These are phyloP conservation scores for Telopea speciosissima DNA, from an alignment of 177 flowering plant species.

Conservation along the genomic window DNA sequence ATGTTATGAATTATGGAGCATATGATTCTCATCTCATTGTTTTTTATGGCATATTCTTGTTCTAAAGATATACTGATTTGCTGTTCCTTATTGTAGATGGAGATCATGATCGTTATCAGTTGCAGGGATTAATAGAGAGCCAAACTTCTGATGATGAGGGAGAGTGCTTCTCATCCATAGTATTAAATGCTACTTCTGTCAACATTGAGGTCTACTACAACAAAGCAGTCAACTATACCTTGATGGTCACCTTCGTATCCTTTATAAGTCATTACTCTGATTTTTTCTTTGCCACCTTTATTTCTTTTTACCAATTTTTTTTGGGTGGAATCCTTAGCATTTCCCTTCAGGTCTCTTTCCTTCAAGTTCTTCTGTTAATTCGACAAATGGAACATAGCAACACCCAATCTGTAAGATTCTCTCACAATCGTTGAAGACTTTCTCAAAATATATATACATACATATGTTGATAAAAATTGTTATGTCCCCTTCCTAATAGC, in stretches of 20 bases:
- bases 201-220: constrained; percentile 91
- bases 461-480: too few species aligned
- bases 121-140: constrained; percentile 92
- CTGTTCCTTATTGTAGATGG: constrained; percentile 39
- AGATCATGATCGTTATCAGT: constrained; percentile 62
- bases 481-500: too few species aligned
- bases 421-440: neutral
- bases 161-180: constrained; percentile 82
- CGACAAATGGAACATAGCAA: constrained; percentile 98
- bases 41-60: neutral
- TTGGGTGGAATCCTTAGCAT: constrained; percentile 42
- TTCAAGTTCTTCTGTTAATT: constrained; percentile 88
- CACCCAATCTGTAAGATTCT: constrained; percentile 81
- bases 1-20: neutral
- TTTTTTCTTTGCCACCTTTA: neutral
- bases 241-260: constrained; percentile 99
- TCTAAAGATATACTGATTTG: constrained; percentile 1
- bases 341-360: constrained; percentile 65
- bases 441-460: neutral
- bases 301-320: constrained; percentile 10
- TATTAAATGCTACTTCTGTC: constrained; percentile 83
- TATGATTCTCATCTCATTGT: neutral
- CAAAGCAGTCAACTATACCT: constrained; percentile 95
- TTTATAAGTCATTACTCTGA: constrained; percentile 14
- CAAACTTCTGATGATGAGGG: constrained; percentile 85